Percentiles rank a stretch among this genome's conserved stretches.
Evolutionary conservation across 768 basidiomycete species (phyloP).

Genomic region (Kwoniella sp.): DNA sequence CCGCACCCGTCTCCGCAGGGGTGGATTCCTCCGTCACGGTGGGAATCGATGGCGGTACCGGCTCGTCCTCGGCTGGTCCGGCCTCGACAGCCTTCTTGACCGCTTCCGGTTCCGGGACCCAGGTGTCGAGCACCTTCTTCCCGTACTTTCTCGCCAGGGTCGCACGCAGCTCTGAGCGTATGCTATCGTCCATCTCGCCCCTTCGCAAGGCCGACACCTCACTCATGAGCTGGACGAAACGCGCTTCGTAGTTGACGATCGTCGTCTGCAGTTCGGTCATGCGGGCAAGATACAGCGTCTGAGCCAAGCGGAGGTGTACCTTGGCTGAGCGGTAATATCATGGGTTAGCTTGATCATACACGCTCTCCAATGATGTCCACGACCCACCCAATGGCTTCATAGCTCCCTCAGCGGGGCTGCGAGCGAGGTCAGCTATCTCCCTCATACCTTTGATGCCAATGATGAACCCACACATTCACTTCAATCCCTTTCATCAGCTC

Average conservation of each 20-base stretch:
- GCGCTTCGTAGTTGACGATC: conserved; percentile 67
- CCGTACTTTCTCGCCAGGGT: conserved; percentile 34
- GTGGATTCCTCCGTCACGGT: too few relatives aligned
- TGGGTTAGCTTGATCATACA: background rate
- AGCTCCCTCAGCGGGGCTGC: conserved; percentile 54
- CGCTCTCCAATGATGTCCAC: background rate
- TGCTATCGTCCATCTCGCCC: conserved; percentile 62
- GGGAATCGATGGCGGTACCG: background rate
- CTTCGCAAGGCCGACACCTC: conserved; percentile 75
- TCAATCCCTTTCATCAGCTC: conserved; percentile 66
- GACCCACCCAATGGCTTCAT: conserved; percentile 58
- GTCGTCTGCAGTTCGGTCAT: conserved; percentile 67
- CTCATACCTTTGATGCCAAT: background rate
- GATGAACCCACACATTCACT: conserved; percentile 53
- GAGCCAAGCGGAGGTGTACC: conserved; percentile 65
- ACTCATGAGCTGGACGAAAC: conserved; percentile 70
- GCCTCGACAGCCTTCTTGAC: conserved; percentile 19
- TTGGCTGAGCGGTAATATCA: conserved; percentile 54
- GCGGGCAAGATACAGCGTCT: conserved; percentile 67
- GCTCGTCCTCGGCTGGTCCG: background rate
- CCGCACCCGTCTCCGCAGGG: conserved; percentile 3
- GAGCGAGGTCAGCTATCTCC: background rate
- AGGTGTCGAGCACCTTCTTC: conserved; percentile 33
- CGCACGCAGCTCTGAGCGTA: conserved; percentile 54
- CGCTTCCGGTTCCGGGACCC: conserved; percentile 30